A percentile compares a stretch with the other conserved stretches of the same genome.
These are phyloP conservation scores for Asterophora lycoperdoides DNA, from an alignment of 768 basidiomycete genomes.

Conservation along the genomic window DNA sequence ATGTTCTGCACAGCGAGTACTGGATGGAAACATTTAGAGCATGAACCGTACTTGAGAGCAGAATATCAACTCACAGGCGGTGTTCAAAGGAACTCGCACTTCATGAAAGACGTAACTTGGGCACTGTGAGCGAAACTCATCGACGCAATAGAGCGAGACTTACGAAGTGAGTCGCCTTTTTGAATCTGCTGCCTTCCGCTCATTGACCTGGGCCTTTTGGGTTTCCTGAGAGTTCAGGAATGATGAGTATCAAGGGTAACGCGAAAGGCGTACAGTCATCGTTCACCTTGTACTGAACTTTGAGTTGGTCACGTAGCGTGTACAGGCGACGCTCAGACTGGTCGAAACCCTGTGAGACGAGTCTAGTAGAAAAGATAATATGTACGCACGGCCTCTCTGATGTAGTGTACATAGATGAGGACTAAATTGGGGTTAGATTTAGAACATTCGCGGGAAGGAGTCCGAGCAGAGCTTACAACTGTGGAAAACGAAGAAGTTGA, in stretches of 20 bases:
- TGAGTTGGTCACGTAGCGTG: conserved; percentile 69
- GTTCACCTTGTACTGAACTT: conserved; percentile 57
- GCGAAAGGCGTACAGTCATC: not conserved
- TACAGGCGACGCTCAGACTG: conserved; percentile 69
- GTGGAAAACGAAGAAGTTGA: conserved; percentile 77
- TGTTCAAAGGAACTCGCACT: conserved; percentile 80
- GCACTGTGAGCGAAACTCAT: not conserved
- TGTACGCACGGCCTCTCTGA: conserved; percentile 53
- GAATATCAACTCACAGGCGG: conserved; percentile 46
- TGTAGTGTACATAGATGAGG: conserved; percentile 72
- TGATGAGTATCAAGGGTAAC: conserved; percentile 11
- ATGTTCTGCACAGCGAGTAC: conserved; percentile 91
- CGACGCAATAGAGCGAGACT: conserved; percentile 23
- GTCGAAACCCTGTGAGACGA: conserved; percentile 18
- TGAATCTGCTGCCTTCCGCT: conserved; percentile 71
- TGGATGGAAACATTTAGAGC: conserved; percentile 14
- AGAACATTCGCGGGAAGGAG: not conserved
- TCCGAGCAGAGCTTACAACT: conserved; percentile 38
- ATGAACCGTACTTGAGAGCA: not conserved
- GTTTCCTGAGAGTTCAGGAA: conserved; percentile 49
- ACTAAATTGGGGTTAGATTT: conserved; percentile 32
- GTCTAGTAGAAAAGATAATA: not conserved
- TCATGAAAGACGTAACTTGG: conserved; percentile 74
- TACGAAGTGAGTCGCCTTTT: conserved; percentile 79
- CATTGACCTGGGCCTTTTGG: conserved; percentile 74